Evolutionary conservation across 169 alveolate species (phyloP), one percentile per base, ranked within the genome.

Genomic region (Plasmodium knowlesi): DNA sequence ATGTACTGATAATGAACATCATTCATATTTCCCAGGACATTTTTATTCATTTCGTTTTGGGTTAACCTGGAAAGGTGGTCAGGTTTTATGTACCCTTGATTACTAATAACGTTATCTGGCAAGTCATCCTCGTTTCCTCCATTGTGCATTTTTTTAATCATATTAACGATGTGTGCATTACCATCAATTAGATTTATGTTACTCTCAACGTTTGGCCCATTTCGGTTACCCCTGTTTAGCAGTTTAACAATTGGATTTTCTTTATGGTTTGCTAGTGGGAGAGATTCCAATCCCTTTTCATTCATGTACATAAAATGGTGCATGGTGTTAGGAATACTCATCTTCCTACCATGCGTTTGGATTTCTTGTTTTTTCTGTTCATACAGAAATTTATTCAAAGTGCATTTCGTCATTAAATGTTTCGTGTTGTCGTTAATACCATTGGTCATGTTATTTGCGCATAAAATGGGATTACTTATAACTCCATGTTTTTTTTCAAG

Each of bases 311-410:
- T 83, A 70, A 61, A 61, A 19, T n/a, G 25, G 32, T 61, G 10
- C 74, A 61, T 61, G 5, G 14, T 61, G 3, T 14, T 61, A 12
- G 74, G 5, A 6, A 61, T 61, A 14, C 5, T 61, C 12, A n/a
- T 61, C 32, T 61, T 61, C 74, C 74, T 25, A 61, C 28, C 43
- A 78, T 34, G n/a, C 12, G 43, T 10, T 5, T 25, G 10, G 16
- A 39, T 25, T 70, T 14, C 32, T 39, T 53, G 73, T n/a, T 39
- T 37, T 34, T 83, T 61, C 73, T 37, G 73, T 41, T 83, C 92
- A 53, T 67, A 83, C 5, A 83, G 50, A 83, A 83, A 83, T 71
- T 83, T 67, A 71, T 82, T 34, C 39, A 82, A 54, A n/a, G n/a
- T 14, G 43, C 71, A 70, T 2, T 70, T 50, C 28, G 32, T 83